A percentile compares a stretch with the other conserved stretches of the same genome.
Evolutionary conservation across 768 basidiomycete genomes (phyloP).

Genomic region (Lactarius indigo): DNA sequence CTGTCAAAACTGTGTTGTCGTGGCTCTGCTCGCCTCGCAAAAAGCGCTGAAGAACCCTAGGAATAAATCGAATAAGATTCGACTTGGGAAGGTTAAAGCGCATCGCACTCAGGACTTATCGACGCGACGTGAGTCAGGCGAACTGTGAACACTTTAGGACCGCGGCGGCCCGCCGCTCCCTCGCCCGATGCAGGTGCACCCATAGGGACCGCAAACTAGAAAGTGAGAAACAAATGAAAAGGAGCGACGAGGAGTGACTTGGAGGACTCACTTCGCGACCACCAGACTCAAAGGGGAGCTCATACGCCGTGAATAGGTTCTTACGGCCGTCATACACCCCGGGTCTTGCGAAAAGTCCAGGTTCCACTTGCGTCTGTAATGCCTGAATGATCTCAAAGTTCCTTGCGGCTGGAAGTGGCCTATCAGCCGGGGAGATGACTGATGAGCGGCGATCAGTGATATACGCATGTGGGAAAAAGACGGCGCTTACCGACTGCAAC

Average conservation of each 20-base stretch:
- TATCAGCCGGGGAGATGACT: conserved; percentile 65
- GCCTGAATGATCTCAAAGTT: conserved; percentile 68
- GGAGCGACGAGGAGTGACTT: neutral
- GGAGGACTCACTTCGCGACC: conserved; percentile 43
- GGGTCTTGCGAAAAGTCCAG: conserved; percentile 66
- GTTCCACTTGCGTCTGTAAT: conserved; percentile 56
- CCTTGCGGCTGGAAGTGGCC: conserved; percentile 58
- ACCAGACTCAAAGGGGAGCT: conserved; percentile 54
- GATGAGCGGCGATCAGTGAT: conserved; percentile 2
- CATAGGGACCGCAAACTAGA: conserved; percentile 60
- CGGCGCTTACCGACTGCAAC: conserved; percentile 42
- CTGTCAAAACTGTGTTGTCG: conserved; percentile 65
- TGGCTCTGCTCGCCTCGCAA: conserved; percentile 61
- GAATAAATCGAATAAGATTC: neutral
- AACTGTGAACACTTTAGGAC: conserved; percentile 67
- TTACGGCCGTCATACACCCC: conserved; percentile 79
- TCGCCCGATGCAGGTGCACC: conserved; percentile 29
- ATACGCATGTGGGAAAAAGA: neutral
- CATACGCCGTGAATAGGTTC: conserved; percentile 62
- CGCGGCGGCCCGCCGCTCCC: conserved; percentile 24
- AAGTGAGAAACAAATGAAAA: conserved; percentile 12
- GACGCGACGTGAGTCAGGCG: conserved; percentile 63
- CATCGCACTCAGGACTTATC: conserved; percentile 78
- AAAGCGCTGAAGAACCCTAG: conserved; percentile 62
- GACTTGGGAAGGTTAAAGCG: conserved; percentile 28